Base-by-base conservation (phyloP, 2,329 filamentous ascomycete genomes). In the Orbilia brochopaga region DNA sequence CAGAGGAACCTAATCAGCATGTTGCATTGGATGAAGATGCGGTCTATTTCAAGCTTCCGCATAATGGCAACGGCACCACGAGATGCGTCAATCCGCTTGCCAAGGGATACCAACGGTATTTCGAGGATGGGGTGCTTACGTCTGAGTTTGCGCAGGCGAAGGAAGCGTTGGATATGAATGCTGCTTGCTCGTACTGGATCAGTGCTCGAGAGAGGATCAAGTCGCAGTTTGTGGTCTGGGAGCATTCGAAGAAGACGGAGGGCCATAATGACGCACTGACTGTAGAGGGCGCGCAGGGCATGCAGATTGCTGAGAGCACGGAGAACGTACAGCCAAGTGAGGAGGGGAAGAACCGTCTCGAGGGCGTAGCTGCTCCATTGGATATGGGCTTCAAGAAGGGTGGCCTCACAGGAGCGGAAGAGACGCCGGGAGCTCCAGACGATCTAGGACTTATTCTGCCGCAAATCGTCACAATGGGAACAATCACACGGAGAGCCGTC, bases 141-240 rank as follows among this genome's bases (percentile, higher is more conserved):
- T 97, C 93, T 0, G 89, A 96, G 79, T 97, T 89, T 77, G 79
- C 87, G 0, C 93, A 97, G 77, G 94, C 94, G 0, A 97, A 95
- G 78, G 92, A 96, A 79, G 94, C 95, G 0, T 82, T 99, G 48
- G 90, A 97, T 76, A 99, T 99, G 94, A 99, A 99, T 76, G 92
- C 94, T 0, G 96, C 92, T 0, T 99, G 95, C 78, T 97, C 93
- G 0, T 99, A 99, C 80, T 99, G 95, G 94, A 97, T 99, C 76
- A 96, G 91, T 77, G 92, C 94, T 15, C 86, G 94, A 73, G 91
- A 96, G 77, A 85, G 94, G 55, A 99, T 99, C 80, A 93, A 83
- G 84, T 90, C 88, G n/a, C 94, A 99, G 78, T 90, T 97, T 84
- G 92, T 96, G 1, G 90, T 99, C 0, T 97, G 96, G 78, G 84